Base-by-base conservation (phyloP, 352 stramenopile genomes). In the Bremia lactucae region DNA sequence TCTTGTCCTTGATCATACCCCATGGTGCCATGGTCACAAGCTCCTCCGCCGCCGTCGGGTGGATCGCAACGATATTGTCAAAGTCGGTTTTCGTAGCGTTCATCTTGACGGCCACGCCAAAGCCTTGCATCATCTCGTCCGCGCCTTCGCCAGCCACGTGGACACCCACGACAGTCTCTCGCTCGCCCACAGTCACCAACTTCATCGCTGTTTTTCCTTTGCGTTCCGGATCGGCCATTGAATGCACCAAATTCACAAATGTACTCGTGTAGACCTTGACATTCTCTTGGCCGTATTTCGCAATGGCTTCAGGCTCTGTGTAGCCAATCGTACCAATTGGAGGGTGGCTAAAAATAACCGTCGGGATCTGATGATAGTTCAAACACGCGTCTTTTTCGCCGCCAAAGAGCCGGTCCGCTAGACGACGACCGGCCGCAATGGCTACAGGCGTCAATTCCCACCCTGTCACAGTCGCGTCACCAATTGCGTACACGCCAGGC, bases 111-210 rank as follows among this genome's bases (percentile, higher is more conserved):
- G 96, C 95, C 3, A 98, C 89, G 23, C 77, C 96, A 57, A 98
- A 98, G 48, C 95, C 95, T 69, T 99, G 95, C 37, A 98, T 79
- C 82, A 98, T 97, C 72, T 99, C 96, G 65, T 98, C 95, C 2
- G 82, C 84, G 34, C 79, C 83, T 36, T 95, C 80, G 42, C 91
- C 95, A 46, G 96, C 87, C 29, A 97, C 68, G 68, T 99, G 95
- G 2, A 98, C 65, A 26, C 96, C 95, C 26, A 99, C 90, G 19
- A 99, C 94, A 11, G 69, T 77, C 59, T 97, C 86, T 21, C 89
- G 43, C 36, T 68, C 45, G 24, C 85, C 87, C 13, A 83, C 74
- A 34, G 66, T 90, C 33, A 98, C 75, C 1, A 97, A 55, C 65
- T 98, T 98, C 81, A 97, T 96, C 3, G 76, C 62, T 5, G 87